Percentiles rank a stretch among this genome's conserved stretches.
These are phyloP conservation scores for Eruca vesicaria DNA, from an alignment of 441 rosid species.

Conservation along the genomic window DNA sequence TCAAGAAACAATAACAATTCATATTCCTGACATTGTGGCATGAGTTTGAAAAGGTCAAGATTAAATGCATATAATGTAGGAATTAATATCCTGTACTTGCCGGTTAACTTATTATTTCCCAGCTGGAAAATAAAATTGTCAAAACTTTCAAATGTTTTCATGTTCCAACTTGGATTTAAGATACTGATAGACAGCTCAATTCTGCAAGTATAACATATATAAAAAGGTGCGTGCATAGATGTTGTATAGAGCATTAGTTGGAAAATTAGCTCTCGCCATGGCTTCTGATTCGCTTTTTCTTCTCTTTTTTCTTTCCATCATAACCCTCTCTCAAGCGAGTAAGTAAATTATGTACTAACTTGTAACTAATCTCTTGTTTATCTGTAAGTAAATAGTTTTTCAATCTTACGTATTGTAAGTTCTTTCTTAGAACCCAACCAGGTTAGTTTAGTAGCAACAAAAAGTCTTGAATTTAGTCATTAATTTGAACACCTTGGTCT, in stretches of 20 bases:
- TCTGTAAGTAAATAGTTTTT: not conserved
- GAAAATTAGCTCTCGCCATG: not conserved
- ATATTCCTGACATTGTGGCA: not conserved
- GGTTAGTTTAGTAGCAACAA: not conserved
- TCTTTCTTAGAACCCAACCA: not conserved
- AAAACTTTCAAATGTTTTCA: not conserved
- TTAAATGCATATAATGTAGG: constrained; percentile 1
- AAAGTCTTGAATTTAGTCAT: not conserved
- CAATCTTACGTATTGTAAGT: not conserved
- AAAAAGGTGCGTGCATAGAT: not conserved
- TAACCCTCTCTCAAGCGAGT: constrained; percentile 5
- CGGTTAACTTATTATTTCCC: not conserved
- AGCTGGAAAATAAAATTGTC: not conserved
- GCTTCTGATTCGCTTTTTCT: not conserved
- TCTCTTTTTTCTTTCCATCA: not conserved
- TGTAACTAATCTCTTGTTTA: not conserved
- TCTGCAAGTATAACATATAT: not conserved
- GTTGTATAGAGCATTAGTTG: not conserved
- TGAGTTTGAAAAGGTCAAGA: not conserved
- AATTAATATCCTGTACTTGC: not conserved
- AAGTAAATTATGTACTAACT: not conserved
- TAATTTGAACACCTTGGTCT: not conserved
- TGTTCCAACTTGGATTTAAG: constrained; percentile 4
- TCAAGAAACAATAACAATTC: not conserved
- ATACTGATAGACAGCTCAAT: not conserved